Evolutionary conservation across 2,329 filamentous ascomycete genomes (phyloP).

Genomic region (Helotiales sp.): DNA sequence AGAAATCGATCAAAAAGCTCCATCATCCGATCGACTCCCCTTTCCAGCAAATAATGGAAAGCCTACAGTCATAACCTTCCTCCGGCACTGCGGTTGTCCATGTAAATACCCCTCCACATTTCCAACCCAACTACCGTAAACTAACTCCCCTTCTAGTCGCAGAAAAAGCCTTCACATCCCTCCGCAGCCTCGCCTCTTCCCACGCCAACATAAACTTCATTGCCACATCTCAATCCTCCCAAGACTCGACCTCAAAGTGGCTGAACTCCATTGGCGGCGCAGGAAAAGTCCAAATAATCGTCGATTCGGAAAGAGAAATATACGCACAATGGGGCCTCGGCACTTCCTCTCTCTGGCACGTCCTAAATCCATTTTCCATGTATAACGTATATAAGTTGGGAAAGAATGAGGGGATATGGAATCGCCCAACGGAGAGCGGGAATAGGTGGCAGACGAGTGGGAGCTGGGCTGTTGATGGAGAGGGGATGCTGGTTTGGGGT

Average conservation of each 20-base stretch:
- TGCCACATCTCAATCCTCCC: constrained; percentile 61
- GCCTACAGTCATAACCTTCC: constrained; percentile 64
- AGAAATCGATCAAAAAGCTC: constrained; percentile 55
- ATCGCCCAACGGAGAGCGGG: constrained; percentile 63
- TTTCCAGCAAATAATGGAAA: constrained; percentile 51
- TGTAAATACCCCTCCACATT: constrained; percentile 48
- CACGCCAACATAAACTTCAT: constrained; percentile 55
- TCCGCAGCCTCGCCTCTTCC: constrained; percentile 52
- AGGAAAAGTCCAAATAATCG: constrained; percentile 54
- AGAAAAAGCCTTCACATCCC: constrained; percentile 61
- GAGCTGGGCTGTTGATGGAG: constrained; percentile 58
- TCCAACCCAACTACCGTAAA: not conserved
- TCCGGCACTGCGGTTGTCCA: constrained; percentile 73
- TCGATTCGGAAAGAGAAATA: constrained; percentile 58
- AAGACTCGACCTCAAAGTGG: constrained; percentile 52
- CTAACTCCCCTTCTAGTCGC: constrained; percentile 39
- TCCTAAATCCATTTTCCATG: constrained; percentile 58
- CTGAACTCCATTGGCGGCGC: constrained; percentile 26
- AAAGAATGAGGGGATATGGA: constrained; percentile 65
- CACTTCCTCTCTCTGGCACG: constrained; percentile 58
- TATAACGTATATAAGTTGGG: constrained; percentile 58
- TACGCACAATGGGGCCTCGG: constrained; percentile 69
- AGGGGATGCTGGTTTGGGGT: constrained; percentile 54
- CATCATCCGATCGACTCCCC: constrained; percentile 50
- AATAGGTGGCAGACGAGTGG: constrained; percentile 69